Conservation (phyloP, 495 filamentous ascomycete genomes). For the Talaromyces wortmannii region DNA sequence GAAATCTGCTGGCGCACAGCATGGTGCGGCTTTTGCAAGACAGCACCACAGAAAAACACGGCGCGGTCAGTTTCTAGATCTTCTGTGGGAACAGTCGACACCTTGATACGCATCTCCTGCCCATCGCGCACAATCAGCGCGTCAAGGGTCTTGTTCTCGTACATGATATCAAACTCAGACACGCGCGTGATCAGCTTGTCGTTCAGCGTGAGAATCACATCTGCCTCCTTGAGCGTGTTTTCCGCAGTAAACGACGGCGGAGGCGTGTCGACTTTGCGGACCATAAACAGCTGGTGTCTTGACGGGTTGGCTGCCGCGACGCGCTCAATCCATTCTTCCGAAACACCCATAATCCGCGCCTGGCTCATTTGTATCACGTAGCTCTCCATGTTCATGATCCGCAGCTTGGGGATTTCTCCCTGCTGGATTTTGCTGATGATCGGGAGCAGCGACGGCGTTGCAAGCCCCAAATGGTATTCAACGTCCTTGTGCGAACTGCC, state of each 20-base stretch:
- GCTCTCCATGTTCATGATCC: conserved; percentile 90
- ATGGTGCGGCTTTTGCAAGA: conserved; percentile 89
- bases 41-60: conserved; percentile 91
- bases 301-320: conserved; percentile 81
- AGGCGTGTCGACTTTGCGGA: conserved; percentile 81
- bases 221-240: conserved; percentile 69
- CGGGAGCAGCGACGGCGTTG: conserved; percentile 80
- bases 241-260: conserved; percentile 35
- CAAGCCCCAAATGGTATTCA: conserved; percentile 92
- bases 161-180: conserved; percentile 93
- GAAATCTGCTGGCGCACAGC: conserved; percentile 95
- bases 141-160: conserved; percentile 75
- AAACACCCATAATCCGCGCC: conserved; percentile 95
- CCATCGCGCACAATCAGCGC: conserved; percentile 83
- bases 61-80: conserved; percentile 89
- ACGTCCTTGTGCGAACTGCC: conserved; percentile 76
- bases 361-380: conserved; percentile 95
- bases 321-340: conserved; percentile 89
- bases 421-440: conserved; percentile 78
- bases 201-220: conserved; percentile 88
- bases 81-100: conserved; percentile 81
- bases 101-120: conserved; percentile 66
- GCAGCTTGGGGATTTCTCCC: conserved; percentile 68
- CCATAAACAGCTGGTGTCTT: conserved; percentile 96
- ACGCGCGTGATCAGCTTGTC: conserved; percentile 88